These are phyloP conservation scores for Maudiozyma barnettii DNA, from an alignment of 805 yeast species.

Conservation along the genomic window DNA sequence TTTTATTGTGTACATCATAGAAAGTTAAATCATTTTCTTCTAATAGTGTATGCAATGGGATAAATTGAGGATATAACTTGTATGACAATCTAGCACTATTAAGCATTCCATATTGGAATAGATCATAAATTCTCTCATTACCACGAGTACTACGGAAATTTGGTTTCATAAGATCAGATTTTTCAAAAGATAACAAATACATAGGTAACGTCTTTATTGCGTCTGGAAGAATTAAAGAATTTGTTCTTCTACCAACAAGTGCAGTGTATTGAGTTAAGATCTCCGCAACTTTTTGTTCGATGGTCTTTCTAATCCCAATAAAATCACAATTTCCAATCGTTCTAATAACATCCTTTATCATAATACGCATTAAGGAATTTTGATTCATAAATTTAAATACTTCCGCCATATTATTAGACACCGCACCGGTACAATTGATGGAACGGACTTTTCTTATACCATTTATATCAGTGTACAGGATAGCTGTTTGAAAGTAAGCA, in stretches of 20 bases:
- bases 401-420: constrained; percentile 61
- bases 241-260: constrained; percentile 33
- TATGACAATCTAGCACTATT: constrained; percentile 45
- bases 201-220: constrained; percentile 64
- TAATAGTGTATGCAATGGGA: constrained; percentile 57
- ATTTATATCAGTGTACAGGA: constrained; percentile 66
- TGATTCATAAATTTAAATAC: constrained; percentile 76
- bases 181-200: constrained; percentile 58
- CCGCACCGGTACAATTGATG: constrained; percentile 74
- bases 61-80: constrained; percentile 71
- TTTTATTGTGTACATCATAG: constrained; percentile 33
- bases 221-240: constrained; percentile 71
- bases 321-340: constrained; percentile 36
- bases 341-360: constrained; percentile 41
- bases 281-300: constrained; percentile 44
- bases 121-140: constrained; percentile 53
- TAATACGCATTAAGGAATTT: constrained; percentile 47
- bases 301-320: constrained; percentile 41
- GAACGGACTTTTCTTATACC: constrained; percentile 82
- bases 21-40: constrained; percentile 45
- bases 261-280: constrained; percentile 52
- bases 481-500: constrained; percentile 84
- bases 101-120: constrained; percentile 38
- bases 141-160: constrained; percentile 34
- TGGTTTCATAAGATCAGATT: constrained; percentile 48